phyloP scores from a whole-genome alignment of 208 protist species.

The Trypanosoma vivax region DNA sequence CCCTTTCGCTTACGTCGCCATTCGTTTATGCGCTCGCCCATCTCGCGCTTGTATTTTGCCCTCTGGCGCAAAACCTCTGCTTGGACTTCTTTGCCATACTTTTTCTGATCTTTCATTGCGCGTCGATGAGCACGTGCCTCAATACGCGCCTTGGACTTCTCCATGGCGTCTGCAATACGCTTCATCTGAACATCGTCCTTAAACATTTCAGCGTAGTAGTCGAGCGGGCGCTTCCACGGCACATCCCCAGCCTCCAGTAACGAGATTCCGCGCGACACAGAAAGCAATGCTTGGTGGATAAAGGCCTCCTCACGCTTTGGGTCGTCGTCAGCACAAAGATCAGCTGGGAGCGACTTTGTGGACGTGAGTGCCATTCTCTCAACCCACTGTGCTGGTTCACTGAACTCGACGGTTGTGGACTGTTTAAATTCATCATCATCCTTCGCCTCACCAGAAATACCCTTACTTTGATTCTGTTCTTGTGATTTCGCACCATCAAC shows the following conservation, averaged over 20 bases:
- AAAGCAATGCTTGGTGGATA: conserved; percentile 87
- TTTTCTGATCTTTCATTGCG: conserved; percentile 92
- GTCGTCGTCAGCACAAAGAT: conserved; percentile 86
- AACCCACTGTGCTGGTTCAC: conserved; percentile 84
- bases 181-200: conserved; percentile 94
- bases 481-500: background rate
- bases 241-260: conserved; percentile 76
- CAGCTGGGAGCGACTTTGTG: conserved; percentile 62
- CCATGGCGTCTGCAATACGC: conserved; percentile 84
- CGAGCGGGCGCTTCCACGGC: conserved; percentile 80
- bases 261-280: conserved; percentile 61
- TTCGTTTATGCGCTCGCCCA: conserved; percentile 76
- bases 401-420: conserved; percentile 60
- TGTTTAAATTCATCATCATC: conserved; percentile 1
- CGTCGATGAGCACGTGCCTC: conserved; percentile 78
- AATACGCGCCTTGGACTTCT: conserved; percentile 72
- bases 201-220: conserved; percentile 96
- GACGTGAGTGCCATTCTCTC: conserved; percentile 88
- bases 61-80: conserved; percentile 90
- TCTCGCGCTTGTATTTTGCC: conserved; percentile 91
- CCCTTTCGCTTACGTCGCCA: conserved; percentile 84
- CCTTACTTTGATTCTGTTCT: conserved; percentile 6
- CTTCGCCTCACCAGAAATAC: background rate
- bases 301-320: conserved; percentile 91
- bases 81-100: conserved; percentile 94